Evolutionary conservation across 371 early-diverging fungal species (phyloP), one percentile per base, ranked within the genome.

Genomic region (Haplosporangium sp.): DNA sequence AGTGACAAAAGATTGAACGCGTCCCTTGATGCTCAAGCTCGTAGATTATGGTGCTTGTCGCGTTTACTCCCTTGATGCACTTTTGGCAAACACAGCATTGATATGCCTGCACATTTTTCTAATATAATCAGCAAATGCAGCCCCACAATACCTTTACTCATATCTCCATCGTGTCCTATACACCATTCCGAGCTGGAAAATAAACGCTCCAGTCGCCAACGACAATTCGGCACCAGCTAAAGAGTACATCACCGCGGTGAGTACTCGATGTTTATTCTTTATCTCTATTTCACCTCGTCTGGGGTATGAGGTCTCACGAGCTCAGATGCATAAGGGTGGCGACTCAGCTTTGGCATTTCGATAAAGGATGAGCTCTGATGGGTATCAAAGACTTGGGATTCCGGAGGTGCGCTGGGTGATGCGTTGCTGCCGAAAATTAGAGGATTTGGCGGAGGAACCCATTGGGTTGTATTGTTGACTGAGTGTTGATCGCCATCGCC

Each of bases 241-340:
- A 29, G 29, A 29, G 29, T 29, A 29, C 29, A 29, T 4, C 29
- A 2, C 29, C 29, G 4, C 29, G 29, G 29, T 29, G 29, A 29
- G 29, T 4, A 29, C 29, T 29, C 29, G 4, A 29, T 29, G 29
- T 29, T 29, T 29, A 29, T 21, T 52, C 11, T 52, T 52, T 18
- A 5, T 51, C 40, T 51, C 52, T 69, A 56, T 23, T 72, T 72
- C 18, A 72, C 64, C 23, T 72, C 73, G 14, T 56, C 61, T 21
- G 62, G 73, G 13, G 66, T 56, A 18, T 48, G 43, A 3, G 66
- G 38, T n/a, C 58, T n/a, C 6, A 52, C 55, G 37, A 77, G 62
- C 12, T 77, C 79, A 20, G 79, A 67, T 0, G 79, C 79, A 48
- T 77, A 77, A 0, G 79, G 79, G 16, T 77, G 79, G 21, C 79